Conservation (phyloP, 108 stramenopile genomes). For the Fragilariopsis cylindrus region DNA sequence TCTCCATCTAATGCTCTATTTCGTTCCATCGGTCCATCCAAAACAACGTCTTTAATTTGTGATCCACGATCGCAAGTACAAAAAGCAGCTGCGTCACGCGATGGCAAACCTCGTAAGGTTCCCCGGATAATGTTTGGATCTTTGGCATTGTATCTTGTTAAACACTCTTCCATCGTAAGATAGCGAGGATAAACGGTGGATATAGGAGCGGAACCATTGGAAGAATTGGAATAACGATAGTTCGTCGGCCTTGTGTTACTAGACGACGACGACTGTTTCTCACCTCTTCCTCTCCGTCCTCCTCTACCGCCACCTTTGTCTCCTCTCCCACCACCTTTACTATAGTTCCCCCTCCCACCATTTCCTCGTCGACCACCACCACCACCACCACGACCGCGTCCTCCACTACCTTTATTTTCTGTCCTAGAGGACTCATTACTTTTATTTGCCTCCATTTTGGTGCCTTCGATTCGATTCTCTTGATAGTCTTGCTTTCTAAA, state of each 20-base stretch:
- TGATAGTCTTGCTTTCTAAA: not conserved
- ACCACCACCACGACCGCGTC: not conserved
- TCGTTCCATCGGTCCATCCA: conserved; percentile 52
- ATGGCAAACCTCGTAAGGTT: conserved; percentile 58
- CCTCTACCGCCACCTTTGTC: conserved; percentile 1
- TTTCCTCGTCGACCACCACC: conserved; percentile 4
- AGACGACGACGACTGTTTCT: not conserved
- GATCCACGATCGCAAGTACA: conserved; percentile 80
- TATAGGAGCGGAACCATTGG: not conserved
- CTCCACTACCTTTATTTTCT: not conserved
- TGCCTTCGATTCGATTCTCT: not conserved
- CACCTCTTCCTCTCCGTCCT: not conserved
- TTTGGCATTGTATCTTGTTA: conserved; percentile 48
- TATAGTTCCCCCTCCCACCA: not conserved
- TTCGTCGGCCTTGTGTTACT: not conserved
- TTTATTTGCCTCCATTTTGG: conserved; percentile 17
- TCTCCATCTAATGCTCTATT: conserved; percentile 91
- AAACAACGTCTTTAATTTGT: conserved; percentile 63
- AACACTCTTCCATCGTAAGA: conserved; percentile 36
- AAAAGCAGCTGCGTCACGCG: conserved; percentile 55
- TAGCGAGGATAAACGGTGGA: conserved; percentile 49
- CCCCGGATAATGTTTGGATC: conserved; percentile 68
- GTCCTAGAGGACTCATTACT: conserved; percentile 5
- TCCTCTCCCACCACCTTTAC: not conserved
- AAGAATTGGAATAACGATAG: conserved; percentile 20